Percentiles rank a stretch among this genome's conserved stretches.
These are phyloP conservation scores for Helianthus tuberosus DNA, from an alignment of 129 eudicot genomes.

Conservation along the genomic window DNA sequence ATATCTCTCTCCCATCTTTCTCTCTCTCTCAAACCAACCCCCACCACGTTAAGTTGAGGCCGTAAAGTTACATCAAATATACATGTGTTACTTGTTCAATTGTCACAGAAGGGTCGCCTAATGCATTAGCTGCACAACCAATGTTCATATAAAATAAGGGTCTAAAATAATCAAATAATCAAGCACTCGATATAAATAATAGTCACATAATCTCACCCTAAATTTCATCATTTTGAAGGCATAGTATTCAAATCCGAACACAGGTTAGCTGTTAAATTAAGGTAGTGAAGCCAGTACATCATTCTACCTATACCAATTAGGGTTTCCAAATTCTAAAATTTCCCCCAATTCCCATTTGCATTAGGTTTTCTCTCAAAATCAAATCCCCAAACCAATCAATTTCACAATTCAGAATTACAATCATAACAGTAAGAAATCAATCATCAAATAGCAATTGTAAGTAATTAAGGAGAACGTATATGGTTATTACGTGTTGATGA, in stretches of 20 bases:
- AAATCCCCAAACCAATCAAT: constrained; percentile 5
- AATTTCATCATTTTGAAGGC: not conserved
- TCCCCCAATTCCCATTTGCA: constrained; percentile 13
- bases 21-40: no score
- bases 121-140: constrained; percentile 68
- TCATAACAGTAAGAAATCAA: not conserved
- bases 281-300: not conserved
- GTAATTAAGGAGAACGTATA: constrained; percentile 21
- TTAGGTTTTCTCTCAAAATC: not conserved
- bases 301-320: not conserved
- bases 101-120: constrained; percentile 93
- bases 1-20: no score
- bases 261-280: not conserved
- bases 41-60: constrained; percentile 89
- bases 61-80: constrained; percentile 98
- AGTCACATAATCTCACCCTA: not conserved
- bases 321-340: not conserved
- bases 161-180: not conserved
- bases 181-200: not conserved
- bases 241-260: not conserved
- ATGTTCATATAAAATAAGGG: no score
- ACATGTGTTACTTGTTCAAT: constrained; percentile 94
- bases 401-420: not conserved
- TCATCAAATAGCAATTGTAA: not conserved
- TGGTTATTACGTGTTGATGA: constrained; percentile 37